Evolutionary conservation across 2,329 filamentous ascomycete species (phyloP).

Genomic region (Trichoderma guizhouense): DNA sequence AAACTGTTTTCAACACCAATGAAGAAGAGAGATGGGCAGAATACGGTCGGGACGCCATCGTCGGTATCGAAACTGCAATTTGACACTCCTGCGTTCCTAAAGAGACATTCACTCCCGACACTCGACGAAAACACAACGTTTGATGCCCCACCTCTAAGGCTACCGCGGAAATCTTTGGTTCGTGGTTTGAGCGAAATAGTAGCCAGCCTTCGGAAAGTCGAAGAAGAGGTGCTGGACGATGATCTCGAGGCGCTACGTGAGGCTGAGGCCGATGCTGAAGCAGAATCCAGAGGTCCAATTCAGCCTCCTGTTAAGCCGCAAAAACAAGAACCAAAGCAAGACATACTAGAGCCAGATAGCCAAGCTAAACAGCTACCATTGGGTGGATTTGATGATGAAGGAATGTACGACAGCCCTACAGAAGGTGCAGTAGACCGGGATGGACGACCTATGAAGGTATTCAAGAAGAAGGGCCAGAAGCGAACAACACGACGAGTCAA

Average conservation of each 20-base stretch:
- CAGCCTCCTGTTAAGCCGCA: slow-evolving; percentile 25
- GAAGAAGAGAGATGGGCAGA: slow-evolving; percentile 44
- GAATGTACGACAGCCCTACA: slow-evolving; percentile 51
- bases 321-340: slow-evolving; percentile 29
- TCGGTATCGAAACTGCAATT: slow-evolving; percentile 57
- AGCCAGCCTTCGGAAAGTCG: slow-evolving; percentile 64
- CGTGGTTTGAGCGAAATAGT: slow-evolving; percentile 73
- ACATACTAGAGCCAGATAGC: slow-evolving; percentile 44
- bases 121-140: slow-evolving; percentile 56
- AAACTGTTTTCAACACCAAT: slow-evolving; percentile 65
- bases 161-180: slow-evolving; percentile 60
- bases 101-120: slow-evolving; percentile 43
- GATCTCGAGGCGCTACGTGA: slow-evolving; percentile 73
- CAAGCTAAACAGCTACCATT: slow-evolving; percentile 45
- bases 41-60: slow-evolving; percentile 43
- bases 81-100: slow-evolving; percentile 70
- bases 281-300: slow-evolving; percentile 21
- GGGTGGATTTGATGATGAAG: slow-evolving; percentile 63
- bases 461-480: slow-evolving; percentile 83
- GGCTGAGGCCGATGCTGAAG: slow-evolving; percentile 62
- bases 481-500: slow-evolving; percentile 68
- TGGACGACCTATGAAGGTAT: slow-evolving; percentile 59
- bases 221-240: slow-evolving; percentile 68
- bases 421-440: slow-evolving; percentile 50
- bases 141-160: slow-evolving; percentile 46